Evolutionary conservation across 371 early-diverging fungal genomes (phyloP), one percentile per base, ranked within the genome.

Genomic region (Syncephalastrum sp.): DNA sequence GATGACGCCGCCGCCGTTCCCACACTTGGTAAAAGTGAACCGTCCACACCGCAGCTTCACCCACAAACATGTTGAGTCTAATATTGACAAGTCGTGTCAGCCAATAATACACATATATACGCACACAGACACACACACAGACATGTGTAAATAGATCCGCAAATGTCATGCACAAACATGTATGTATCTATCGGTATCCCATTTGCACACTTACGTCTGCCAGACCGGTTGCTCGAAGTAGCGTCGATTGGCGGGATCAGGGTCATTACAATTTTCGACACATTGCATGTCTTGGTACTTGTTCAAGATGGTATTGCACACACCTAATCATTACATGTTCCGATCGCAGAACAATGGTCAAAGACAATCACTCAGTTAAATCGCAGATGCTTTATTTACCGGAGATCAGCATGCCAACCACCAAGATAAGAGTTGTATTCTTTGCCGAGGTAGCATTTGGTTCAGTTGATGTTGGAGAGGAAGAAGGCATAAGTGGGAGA

Each of bases 181-280:
- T 27, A 27, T 27, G 47, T 46, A 46, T 10, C 45, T 12, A 7
- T 7, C 27, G 27, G 47, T 46, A 15, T 15, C 47, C n/a, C 6
- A 5, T 33, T 33, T 33, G 10, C 42, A 38, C 14, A 54, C 60
- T 69, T 73, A 78, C 79, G 96, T 95, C 82, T 97, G 96, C 93
- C 91, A 95, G 15, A 95, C 79, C n/a, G 98, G 98, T 72, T 97
- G 98, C 70, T 95, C 96, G 83, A 92, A 97, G 64, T 86, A 81
- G 47, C 83, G 68, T 44, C 81, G 77, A 21, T 87, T 82, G n/a
- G 64, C 59, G 3, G 87, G 83, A 64, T 94, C 88, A 8, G 91
- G 86, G 67, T 82, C 87, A 57, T 89, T 81, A 64, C 96, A 97
- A 74, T 93, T 88, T 16, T 70, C 82, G 33, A 96, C 91, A 76